Base-by-base conservation (phyloP, 2,329 filamentous ascomycete genomes). In the Beauveria pseudobassiana region DNA sequence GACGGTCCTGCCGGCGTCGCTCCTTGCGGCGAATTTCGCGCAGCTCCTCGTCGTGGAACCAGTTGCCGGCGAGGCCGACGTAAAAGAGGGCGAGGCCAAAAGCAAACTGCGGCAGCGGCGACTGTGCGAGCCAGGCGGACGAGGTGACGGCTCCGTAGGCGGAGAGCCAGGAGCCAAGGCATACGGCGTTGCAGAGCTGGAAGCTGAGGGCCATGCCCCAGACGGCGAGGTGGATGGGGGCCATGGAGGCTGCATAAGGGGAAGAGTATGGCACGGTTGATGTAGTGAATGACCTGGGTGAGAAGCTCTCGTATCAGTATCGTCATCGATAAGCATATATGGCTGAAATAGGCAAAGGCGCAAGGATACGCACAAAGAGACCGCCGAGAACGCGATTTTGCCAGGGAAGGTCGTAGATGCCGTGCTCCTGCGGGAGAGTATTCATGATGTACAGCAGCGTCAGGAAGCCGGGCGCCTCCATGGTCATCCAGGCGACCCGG, bases 21-120 rank as follows among this genome's bases (percentile, higher is more conserved):
- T 91, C 89, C 10, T 83, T 80, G 8, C 92, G 82, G 8, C 95
- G 83, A 66, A 99, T 93, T 72, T 95, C 88, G 62, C 93, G 89
- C 61, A 99, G 81, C 68, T 91, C 88, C 70, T 95, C 91, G 73
- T 99, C 95, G 71, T 96, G 90, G 73, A 87, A 90, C 70, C 95
- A 91, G 74, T 97, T 98, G 40, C 83, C 87, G 18, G 86, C 76
- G 62, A 97, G 84, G 0, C 90, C 91, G 63, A 89, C 75, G 64
- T 86, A 84, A 80, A 95, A 98, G 59, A 96, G 71, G 24, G 84
- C 79, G 38, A 96, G 77, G 2, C 95, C 93, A 18, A 87, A 53
- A 4, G 74, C 74, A 70, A 87, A 85, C 68, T 81, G 82, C 8
- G 70, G 66, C 9, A 72, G 64, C n/a, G 75, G 75, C 61, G 76